These are phyloP conservation scores for Megacollybia marginata DNA, from an alignment of 768 basidiomycete genomes.

Conservation along the genomic window DNA sequence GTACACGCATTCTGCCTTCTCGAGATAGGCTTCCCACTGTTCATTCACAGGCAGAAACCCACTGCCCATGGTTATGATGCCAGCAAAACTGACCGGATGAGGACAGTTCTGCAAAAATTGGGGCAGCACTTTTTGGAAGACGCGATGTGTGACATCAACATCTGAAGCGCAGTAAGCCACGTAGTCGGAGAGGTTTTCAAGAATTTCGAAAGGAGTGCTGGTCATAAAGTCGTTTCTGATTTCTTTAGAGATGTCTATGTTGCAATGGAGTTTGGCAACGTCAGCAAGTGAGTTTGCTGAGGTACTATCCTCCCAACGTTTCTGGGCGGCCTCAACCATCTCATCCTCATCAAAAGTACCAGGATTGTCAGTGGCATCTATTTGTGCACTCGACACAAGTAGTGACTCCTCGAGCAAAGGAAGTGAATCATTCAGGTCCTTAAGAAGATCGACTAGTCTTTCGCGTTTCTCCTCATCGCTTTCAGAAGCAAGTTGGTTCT, in stretches of 20 bases:
- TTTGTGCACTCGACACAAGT: background rate
- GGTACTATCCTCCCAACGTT: constrained; percentile 90
- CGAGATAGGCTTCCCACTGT: constrained; percentile 80
- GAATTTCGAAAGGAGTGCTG: constrained; percentile 54
- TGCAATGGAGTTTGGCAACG: constrained; percentile 86
- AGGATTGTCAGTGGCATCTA: constrained; percentile 1
- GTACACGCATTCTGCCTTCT: constrained; percentile 72
- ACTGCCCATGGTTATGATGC: constrained; percentile 85
- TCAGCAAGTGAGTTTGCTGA: constrained; percentile 89
- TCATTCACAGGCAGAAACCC: constrained; percentile 88
- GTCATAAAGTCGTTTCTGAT: constrained; percentile 74
- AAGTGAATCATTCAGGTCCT: constrained; percentile 34
- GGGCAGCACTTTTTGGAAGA: constrained; percentile 72
- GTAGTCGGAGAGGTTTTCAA: constrained; percentile 61
- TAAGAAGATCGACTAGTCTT: constrained; percentile 28
- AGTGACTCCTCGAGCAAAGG: constrained; percentile 9
- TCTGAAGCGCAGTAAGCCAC: constrained; percentile 83
- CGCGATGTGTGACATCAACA: constrained; percentile 76
- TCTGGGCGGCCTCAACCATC: constrained; percentile 29
- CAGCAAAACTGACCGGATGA: constrained; percentile 88
- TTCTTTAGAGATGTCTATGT: constrained; percentile 70
- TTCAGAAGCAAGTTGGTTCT: constrained; percentile 42
- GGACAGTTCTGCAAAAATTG: constrained; percentile 80
- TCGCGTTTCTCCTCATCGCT: constrained; percentile 36
- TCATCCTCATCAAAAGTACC: constrained; percentile 28